Base-by-base conservation (phyloP, 148 eudicot species). In the Pouteria glomerata region DNA sequence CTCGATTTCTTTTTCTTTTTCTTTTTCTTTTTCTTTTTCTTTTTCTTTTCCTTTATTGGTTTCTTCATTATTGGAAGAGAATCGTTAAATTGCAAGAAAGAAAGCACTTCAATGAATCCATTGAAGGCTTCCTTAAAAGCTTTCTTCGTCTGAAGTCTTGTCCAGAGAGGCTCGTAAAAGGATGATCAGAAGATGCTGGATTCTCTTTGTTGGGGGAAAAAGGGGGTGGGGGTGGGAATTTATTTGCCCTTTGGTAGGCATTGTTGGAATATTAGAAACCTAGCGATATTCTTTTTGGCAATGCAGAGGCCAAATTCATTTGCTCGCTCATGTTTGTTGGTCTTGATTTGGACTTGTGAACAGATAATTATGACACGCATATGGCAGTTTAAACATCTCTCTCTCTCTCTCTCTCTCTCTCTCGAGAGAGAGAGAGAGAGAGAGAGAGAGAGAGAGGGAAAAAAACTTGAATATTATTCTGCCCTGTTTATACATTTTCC, bases 241-340 rank as follows among this genome's bases (percentile, higher is more conserved):
- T 23, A 62, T 27, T 56, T 51, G 51, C 60, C 47, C 6, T 23
- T 72, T 51, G 60, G 29, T 31, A 23, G 50, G 37, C 18, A 45
- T 50, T 15, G 45, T 23, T 12, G 44, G 26, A 26, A 45, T 24
- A 65, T 65, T 44, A 42, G 69, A 41, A 63, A 39, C 48, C 8
- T n/a, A 72, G 41, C 50, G 21, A 24, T 62, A 63, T 60, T 73
- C 60, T 64, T 73, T 64, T 72, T 35, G 65, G 76, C 69, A 52
- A 72, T 35, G 35, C 33, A 31, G n/a, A 50, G 37, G 27, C 57
- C 24, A 37, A 50, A 29, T 26, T 62, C 51, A 62, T 72, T 64
- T 63, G 68, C 42, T 73, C 51, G 29, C 27, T 64, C 21, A 18
- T 50, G 0, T 29, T 53, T 48, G 50, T 63, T 16, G 30, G 10